phyloP scores from a whole-genome alignment of 148 eudicot species.

The Rhododendron kiyosumense region DNA sequence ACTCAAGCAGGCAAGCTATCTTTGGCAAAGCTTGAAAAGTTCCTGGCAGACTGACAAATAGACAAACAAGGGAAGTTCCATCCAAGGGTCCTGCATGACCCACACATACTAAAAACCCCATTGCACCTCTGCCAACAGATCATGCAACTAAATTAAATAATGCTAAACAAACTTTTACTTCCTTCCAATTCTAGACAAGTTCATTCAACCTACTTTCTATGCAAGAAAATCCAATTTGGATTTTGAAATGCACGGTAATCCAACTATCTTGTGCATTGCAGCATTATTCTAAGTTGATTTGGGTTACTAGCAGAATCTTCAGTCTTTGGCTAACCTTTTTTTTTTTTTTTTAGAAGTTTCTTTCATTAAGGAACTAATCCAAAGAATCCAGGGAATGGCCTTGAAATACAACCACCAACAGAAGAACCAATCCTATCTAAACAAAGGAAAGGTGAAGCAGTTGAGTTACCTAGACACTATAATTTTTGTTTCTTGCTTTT shows the following conservation, averaged over 20 bases:
- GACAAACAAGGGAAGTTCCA: background rate
- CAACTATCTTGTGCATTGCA: background rate
- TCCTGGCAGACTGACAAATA: background rate
- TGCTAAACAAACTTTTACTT: background rate
- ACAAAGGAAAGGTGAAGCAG: background rate
- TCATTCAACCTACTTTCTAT: background rate
- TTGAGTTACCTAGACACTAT: background rate
- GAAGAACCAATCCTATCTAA: background rate
- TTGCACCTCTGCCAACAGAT: background rate
- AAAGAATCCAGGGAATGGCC: no score
- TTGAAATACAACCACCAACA: no score
- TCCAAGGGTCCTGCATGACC: background rate
- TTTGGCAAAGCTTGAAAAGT: background rate
- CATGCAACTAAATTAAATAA: background rate
- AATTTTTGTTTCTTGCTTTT: background rate
- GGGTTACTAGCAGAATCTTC: background rate
- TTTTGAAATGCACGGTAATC: background rate
- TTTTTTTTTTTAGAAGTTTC: no score
- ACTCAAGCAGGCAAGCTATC: background rate
- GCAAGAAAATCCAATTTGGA: background rate
- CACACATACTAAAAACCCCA: background rate
- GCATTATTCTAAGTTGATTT: background rate
- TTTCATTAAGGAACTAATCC: no score
- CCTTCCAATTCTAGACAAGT: background rate
- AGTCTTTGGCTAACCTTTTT: background rate